These are phyloP conservation scores for Neurospora sp. DNA, from an alignment of 495 filamentous ascomycete species.

Conservation along the genomic window DNA sequence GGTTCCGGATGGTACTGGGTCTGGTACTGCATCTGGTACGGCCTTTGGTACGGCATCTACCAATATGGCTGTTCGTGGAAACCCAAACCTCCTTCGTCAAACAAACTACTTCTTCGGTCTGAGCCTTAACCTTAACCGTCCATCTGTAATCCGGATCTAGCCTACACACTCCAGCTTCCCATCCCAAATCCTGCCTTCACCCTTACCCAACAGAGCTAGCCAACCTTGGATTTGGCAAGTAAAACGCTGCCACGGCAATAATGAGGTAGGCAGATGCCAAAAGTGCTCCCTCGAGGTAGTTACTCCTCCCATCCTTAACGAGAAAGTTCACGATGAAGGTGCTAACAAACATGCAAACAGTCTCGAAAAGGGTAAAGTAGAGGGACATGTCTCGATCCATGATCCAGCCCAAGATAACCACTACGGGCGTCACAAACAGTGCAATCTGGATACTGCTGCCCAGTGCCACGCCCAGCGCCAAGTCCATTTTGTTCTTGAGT, in stretches of 20 bases:
- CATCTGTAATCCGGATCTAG: not conserved
- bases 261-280: constrained; percentile 69
- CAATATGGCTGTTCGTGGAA: not conserved
- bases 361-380: constrained; percentile 82
- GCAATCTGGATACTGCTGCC: constrained; percentile 75
- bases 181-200: not conserved
- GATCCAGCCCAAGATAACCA: constrained; percentile 71
- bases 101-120: not conserved
- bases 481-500: constrained; percentile 82
- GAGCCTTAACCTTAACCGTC: not conserved
- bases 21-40: not conserved
- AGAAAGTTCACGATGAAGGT: constrained; percentile 78
- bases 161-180: not conserved
- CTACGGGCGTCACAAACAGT: constrained; percentile 70
- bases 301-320: constrained; percentile 66
- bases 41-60: not conserved
- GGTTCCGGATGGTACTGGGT: not conserved
- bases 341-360: constrained; percentile 65
- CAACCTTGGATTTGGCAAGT: constrained; percentile 43
- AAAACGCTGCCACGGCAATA: constrained; percentile 50
- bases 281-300: constrained; percentile 72
- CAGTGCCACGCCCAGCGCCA: constrained; percentile 73
- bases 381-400: constrained; percentile 67
- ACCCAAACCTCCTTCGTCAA: not conserved
- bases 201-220: constrained; percentile 23